phyloP scores from a whole-genome alignment of 371 early-diverging fungal genomes.

The Mucor mucedo region DNA sequence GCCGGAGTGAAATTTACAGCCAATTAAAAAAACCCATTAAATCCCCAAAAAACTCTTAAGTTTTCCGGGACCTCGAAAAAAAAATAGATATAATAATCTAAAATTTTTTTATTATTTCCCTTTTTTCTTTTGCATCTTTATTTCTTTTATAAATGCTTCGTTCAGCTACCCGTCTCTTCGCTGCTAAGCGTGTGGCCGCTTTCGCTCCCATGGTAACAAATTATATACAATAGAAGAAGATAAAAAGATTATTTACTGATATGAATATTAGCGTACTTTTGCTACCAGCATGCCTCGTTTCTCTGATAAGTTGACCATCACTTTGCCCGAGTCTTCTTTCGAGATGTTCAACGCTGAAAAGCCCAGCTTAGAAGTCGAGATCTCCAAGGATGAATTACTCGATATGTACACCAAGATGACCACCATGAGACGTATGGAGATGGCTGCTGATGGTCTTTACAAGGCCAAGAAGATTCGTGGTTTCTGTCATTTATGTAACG shows the following conservation, averaged over 20 bases:
- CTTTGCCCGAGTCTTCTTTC: slow-evolving; percentile 64
- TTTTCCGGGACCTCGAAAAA: slow-evolving; percentile 22
- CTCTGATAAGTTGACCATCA: slow-evolving; percentile 57
- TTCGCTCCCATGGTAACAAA: slow-evolving; percentile 32
- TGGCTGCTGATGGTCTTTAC: slow-evolving; percentile 94
- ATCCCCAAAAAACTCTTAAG: slow-evolving; percentile 24
- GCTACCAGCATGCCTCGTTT: slow-evolving; percentile 45
- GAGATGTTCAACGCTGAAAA: slow-evolving; percentile 72
- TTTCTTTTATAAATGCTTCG: slow-evolving; percentile 51
- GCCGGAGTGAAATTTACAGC: not conserved
- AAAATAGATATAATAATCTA: slow-evolving; percentile 5
- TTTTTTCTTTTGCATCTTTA: slow-evolving; percentile 23
- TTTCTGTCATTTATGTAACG: slow-evolving; percentile 99
- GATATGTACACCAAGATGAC: slow-evolving; percentile 90
- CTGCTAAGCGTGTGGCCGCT: slow-evolving; percentile 40
- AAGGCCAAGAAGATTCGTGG: slow-evolving; percentile 97
- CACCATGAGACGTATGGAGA: slow-evolving; percentile 91
- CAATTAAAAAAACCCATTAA: slow-evolving; percentile 8
- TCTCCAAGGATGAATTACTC: slow-evolving; percentile 76
- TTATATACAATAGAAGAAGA: not conserved
- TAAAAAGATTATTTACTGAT: not conserved
- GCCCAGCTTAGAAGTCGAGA: slow-evolving; percentile 63
- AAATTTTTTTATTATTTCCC: slow-evolving; percentile 12
- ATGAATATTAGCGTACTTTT: slow-evolving; percentile 41
- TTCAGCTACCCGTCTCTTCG: slow-evolving; percentile 53